Evolutionary conservation across 148 eudicot species (phyloP).

Genomic region (Drosera capensis): DNA sequence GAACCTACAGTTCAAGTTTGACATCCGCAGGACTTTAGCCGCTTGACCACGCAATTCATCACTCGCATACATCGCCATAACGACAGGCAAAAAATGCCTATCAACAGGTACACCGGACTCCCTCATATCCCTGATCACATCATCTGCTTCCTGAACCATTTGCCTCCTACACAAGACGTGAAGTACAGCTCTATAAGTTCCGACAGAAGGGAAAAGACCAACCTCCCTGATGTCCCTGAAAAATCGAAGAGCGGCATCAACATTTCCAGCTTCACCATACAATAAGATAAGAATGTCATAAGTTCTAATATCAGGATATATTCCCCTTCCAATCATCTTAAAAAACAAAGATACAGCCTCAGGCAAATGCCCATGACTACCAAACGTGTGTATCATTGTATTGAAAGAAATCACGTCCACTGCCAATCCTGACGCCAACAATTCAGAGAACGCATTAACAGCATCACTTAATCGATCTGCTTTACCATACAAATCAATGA

Average conservation of each 20-base stretch:
- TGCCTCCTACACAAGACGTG: slow-evolving; percentile 41
- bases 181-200: slow-evolving; percentile 55
- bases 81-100: slow-evolving; percentile 49
- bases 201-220: slow-evolving; percentile 62
- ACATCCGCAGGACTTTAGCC: slow-evolving; percentile 26
- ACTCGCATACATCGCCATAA: slow-evolving; percentile 59
- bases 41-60: slow-evolving; percentile 44
- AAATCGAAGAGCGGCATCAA: slow-evolving; percentile 42
- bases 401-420: slow-evolving; percentile 57
- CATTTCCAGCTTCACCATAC: slow-evolving; percentile 46
- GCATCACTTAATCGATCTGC: slow-evolving; percentile 72
- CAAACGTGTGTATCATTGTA: slow-evolving; percentile 74
- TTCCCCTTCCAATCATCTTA: slow-evolving; percentile 74
- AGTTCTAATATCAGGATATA: slow-evolving; percentile 66
- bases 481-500: slow-evolving; percentile 87
- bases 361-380: slow-evolving; percentile 57
- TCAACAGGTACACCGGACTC: slow-evolving; percentile 29
- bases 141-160: slow-evolving; percentile 52
- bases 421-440: slow-evolving; percentile 65
- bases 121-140: slow-evolving; percentile 47
- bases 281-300: slow-evolving; percentile 69
- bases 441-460: slow-evolving; percentile 56
- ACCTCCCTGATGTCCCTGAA: slow-evolving; percentile 53
- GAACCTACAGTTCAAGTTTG: slow-evolving; percentile 21
- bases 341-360: slow-evolving; percentile 69